phyloP scores from a whole-genome alignment of 352 stramenopile species.

The Phytophthora cactorum region DNA sequence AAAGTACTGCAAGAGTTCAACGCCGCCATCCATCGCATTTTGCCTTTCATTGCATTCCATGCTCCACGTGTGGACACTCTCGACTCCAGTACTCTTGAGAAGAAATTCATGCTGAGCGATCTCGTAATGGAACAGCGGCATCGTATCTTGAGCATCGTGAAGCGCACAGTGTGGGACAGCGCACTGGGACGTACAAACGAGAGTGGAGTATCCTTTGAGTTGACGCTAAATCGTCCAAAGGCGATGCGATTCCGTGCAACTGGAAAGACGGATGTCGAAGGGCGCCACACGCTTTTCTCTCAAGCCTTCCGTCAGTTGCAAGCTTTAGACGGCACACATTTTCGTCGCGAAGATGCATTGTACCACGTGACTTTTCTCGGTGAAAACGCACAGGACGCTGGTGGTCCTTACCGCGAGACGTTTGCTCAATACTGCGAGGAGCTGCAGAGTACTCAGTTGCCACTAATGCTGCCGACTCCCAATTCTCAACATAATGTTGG shows the following conservation, averaged over 20 bases:
- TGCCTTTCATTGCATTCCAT: conserved; percentile 60
- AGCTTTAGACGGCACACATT: conserved; percentile 62
- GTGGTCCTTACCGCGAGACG: conserved; percentile 87
- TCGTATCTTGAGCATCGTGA: conserved; percentile 79
- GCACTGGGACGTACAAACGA: conserved; percentile 62
- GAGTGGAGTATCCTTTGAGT: conserved; percentile 51
- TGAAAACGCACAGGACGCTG: conserved; percentile 87
- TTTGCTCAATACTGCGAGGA: conserved; percentile 86
- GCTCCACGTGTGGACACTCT: conserved; percentile 14
- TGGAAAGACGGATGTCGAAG: conserved; percentile 65
- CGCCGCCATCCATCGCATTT: conserved; percentile 54
- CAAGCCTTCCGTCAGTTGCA: conserved; percentile 88
- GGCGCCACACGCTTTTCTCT: conserved; percentile 76
- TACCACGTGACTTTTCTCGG: conserved; percentile 89
- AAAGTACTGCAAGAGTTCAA: conserved; percentile 84
- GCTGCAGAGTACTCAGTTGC: conserved; percentile 75
- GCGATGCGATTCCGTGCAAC: conserved; percentile 79
- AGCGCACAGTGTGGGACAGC: conserved; percentile 75
- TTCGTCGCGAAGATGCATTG: conserved; percentile 70
- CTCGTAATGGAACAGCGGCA: conserved; percentile 55
- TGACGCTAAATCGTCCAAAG: conserved; percentile 83
- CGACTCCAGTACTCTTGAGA: background rate
- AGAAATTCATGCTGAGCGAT: conserved; percentile 36
- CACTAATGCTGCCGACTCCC: conserved; percentile 88
- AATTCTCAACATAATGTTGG: conserved; percentile 92